phyloP scores from a whole-genome alignment of 768 basidiomycete species.

The Kwoniella europaea region DNA sequence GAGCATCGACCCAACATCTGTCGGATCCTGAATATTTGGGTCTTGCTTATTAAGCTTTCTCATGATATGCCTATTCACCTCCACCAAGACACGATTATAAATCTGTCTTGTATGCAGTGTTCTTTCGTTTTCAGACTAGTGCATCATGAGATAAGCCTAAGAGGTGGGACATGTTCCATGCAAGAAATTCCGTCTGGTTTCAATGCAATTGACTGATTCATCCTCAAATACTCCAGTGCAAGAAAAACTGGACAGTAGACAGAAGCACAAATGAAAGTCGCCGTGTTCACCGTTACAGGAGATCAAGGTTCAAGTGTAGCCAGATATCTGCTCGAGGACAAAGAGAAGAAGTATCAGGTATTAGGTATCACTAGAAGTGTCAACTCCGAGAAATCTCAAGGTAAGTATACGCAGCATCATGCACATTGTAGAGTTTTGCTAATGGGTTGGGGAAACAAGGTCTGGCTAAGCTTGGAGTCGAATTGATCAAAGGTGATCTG shows the following conservation, averaged over 20 bases:
- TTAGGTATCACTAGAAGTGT: conserved; percentile 6
- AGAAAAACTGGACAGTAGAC: too few species aligned
- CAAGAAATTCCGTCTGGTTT: not conserved
- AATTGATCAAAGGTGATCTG: conserved; percentile 9
- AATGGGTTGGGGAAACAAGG: not conserved
- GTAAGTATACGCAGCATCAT: not conserved
- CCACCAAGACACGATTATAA: not conserved
- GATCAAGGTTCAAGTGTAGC: conserved; percentile 15
- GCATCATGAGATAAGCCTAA: too few species aligned
- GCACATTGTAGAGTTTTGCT: too few species aligned
- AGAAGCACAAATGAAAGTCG: conserved; percentile 5
- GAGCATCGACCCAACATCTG: too few species aligned
- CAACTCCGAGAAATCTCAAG: conserved; percentile 5
- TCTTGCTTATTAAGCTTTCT: not conserved
- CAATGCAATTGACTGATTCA: not conserved
- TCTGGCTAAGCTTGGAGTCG: not conserved
- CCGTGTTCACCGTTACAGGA: conserved; percentile 9
- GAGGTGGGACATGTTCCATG: too few species aligned
- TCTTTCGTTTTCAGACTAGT: too few species aligned
- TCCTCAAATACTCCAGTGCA: not conserved
- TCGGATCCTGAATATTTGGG: too few species aligned
- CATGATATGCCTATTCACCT: conserved; percentile 1
- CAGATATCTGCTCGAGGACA: not conserved
- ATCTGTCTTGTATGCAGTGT: too few species aligned
- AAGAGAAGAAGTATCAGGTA: not conserved